Evolutionary conservation across 139 green algal genomes (phyloP).

Genomic region (Auxenochlorella pyrenoidosa): DNA sequence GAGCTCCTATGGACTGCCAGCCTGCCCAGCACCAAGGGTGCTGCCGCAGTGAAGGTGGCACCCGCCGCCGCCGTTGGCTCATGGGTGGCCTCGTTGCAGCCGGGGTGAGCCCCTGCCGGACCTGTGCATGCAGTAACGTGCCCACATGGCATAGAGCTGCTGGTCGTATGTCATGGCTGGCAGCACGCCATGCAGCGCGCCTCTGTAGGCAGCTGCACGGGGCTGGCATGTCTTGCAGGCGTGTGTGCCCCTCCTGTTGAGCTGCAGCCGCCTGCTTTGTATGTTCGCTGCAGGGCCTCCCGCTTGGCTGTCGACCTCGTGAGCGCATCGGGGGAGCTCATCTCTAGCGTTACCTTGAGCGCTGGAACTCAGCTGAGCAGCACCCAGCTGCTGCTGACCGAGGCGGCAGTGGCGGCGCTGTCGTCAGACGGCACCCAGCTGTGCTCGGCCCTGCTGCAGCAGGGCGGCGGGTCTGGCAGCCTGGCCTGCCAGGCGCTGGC

Average conservation of each 20-base stretch:
- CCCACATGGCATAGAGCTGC: not conserved
- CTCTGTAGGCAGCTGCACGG: not conserved
- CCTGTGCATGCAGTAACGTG: no score
- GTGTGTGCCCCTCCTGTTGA: no score
- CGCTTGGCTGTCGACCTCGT: not conserved
- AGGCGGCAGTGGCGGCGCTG: not conserved
- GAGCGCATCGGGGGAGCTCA: not conserved
- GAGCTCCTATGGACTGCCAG: constrained; percentile 1
- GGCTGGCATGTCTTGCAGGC: no score
- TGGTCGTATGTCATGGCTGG: not conserved
- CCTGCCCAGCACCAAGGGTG: not conserved
- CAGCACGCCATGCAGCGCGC: not conserved
- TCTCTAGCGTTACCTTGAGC: not conserved
- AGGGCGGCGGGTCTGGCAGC: not conserved
- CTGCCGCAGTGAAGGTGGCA: not conserved
- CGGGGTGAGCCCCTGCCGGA: not conserved
- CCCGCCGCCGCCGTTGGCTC: not conserved
- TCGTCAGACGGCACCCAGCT: constrained; percentile 18
- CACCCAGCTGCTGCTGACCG: not conserved
- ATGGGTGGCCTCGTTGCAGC: not conserved
- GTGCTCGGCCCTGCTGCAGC: not conserved
- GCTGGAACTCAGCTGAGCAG: not conserved
- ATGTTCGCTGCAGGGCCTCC: not conserved
- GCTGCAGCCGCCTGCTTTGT: no score
- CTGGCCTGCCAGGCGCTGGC: constrained; percentile 2